Conservation (phyloP, 768 basidiomycete species). For the Boletus sp. region DNA sequence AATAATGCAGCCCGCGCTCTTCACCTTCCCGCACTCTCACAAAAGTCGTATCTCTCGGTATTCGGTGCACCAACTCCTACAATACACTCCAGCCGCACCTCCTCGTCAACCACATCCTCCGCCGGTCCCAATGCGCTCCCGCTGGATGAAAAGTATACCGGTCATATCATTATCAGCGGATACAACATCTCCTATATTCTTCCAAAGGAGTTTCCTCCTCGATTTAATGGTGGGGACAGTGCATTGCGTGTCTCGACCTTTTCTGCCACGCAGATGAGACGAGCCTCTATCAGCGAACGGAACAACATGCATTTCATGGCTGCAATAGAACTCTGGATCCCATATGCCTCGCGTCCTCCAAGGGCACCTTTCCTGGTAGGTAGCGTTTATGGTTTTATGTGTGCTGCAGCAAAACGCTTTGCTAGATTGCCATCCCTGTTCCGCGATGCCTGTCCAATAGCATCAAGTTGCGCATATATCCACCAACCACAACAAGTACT, state of each 20-base stretch:
- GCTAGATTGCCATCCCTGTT: slow-evolving; percentile 70
- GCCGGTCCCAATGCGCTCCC: slow-evolving; percentile 35
- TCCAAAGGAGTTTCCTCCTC: slow-evolving; percentile 60
- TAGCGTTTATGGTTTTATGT: neutral
- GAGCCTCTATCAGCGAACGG: slow-evolving; percentile 55
- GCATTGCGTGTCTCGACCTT: slow-evolving; percentile 22
- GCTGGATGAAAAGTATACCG: slow-evolving; percentile 67
- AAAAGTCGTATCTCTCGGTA: slow-evolving; percentile 58
- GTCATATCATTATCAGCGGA: slow-evolving; percentile 72
- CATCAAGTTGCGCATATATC: slow-evolving; percentile 71
- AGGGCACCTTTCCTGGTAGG: slow-evolving; percentile 72
- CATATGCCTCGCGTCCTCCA: slow-evolving; percentile 65
- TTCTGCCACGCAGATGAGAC: slow-evolving; percentile 38
- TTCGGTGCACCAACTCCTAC: slow-evolving; percentile 43
- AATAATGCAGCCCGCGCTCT: slow-evolving; percentile 69
- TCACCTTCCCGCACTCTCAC: slow-evolving; percentile 58
- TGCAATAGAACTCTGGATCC: slow-evolving; percentile 74
- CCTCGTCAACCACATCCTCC: slow-evolving; percentile 35
- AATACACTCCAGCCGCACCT: slow-evolving; percentile 34
- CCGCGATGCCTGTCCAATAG: slow-evolving; percentile 78
- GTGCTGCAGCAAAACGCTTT: slow-evolving; percentile 6
- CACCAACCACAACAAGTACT: slow-evolving; percentile 50
- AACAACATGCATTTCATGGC: slow-evolving; percentile 75
- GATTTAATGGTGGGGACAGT: slow-evolving; percentile 26
- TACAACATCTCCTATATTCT: slow-evolving; percentile 77